Percentiles rank a stretch among this genome's conserved stretches.
Conservation (phyloP, 139 green algal genomes). For the Chlamydomonas applanata region DNA sequence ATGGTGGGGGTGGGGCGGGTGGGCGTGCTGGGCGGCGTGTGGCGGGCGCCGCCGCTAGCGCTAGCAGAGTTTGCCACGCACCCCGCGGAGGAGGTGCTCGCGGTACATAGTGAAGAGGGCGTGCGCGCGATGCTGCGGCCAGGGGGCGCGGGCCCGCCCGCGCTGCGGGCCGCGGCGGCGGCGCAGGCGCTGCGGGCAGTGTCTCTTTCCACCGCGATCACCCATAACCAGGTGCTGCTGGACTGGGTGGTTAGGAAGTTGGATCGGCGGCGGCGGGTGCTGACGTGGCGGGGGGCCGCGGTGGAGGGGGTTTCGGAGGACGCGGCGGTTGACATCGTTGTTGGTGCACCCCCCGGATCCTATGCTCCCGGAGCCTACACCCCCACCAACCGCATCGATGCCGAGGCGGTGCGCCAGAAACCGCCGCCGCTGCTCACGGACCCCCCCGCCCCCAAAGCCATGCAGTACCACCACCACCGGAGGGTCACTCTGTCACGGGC, state of each 20-base stretch:
- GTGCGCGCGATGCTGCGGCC: constrained; percentile 25
- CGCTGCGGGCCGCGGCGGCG: constrained; percentile 20
- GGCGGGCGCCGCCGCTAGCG: constrained; percentile 39
- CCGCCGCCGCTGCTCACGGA: constrained; percentile 8
- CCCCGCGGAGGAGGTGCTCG: constrained; percentile 23
- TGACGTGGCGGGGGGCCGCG: constrained; percentile 32
- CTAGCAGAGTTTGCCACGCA: constrained; percentile 42
- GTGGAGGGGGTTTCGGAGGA: constrained; percentile 31
- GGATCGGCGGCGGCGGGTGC: constrained; percentile 30
- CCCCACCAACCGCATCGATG: constrained; percentile 8
- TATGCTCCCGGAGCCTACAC: constrained; percentile 20
- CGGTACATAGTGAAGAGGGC: constrained; percentile 18
- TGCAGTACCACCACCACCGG: no score
- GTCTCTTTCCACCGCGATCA: background rate
- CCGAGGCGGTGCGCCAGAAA: background rate
- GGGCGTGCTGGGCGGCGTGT: constrained; percentile 38
- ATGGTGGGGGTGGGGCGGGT: constrained; percentile 31
- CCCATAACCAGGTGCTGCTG: constrained; percentile 42
- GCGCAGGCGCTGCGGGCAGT: constrained; percentile 10
- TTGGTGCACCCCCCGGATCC: constrained; percentile 26
- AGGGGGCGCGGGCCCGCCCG: background rate
- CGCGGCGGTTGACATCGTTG: constrained; percentile 18
- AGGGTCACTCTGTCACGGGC: no score
- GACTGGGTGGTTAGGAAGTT: constrained; percentile 42
- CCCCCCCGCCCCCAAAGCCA: background rate